Evolutionary conservation across 495 filamentous ascomycete genomes (phyloP).

Genomic region (Monascus purpureus): DNA sequence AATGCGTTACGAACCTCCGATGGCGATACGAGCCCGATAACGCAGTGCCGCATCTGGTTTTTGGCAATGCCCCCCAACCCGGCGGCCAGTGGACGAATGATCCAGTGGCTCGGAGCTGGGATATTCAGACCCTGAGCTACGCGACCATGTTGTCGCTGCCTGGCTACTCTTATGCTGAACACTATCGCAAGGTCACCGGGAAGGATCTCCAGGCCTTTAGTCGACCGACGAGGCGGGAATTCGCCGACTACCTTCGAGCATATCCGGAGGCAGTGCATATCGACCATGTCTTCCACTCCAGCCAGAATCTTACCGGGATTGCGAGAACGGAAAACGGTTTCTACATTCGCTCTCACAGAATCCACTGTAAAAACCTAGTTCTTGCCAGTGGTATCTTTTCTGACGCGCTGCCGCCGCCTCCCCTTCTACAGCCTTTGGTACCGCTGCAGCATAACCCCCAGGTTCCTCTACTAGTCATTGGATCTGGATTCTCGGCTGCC

Average conservation of each 20-base stretch:
- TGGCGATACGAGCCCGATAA: constrained; percentile 40
- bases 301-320: constrained; percentile 28
- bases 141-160: constrained; percentile 53
- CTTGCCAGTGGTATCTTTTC: constrained; percentile 53
- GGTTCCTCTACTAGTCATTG: constrained; percentile 40
- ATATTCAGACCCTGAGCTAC: constrained; percentile 49
- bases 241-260: constrained; percentile 41
- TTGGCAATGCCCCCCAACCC: constrained; percentile 38
- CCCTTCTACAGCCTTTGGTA: constrained; percentile 28
- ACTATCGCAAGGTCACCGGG: constrained; percentile 29
- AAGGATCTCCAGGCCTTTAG: constrained; percentile 37
- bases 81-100: constrained; percentile 56
- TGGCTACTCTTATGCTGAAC: constrained; percentile 44
- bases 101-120: constrained; percentile 37
- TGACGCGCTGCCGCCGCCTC: constrained; percentile 37
- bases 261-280: constrained; percentile 45
- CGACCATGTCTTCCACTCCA: constrained; percentile 32
- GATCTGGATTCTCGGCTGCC: constrained; percentile 52
- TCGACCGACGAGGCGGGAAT: constrained; percentile 43
- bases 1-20: constrained; percentile 35
- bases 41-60: constrained; percentile 42
- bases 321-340: constrained; percentile 36
- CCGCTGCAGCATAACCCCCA: constrained; percentile 10
- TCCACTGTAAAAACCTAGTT: constrained; percentile 46
- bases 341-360: constrained; percentile 34